phyloP scores from a whole-genome alignment of 495 filamentous ascomycete genomes.

The Choiromyces venosus region DNA sequence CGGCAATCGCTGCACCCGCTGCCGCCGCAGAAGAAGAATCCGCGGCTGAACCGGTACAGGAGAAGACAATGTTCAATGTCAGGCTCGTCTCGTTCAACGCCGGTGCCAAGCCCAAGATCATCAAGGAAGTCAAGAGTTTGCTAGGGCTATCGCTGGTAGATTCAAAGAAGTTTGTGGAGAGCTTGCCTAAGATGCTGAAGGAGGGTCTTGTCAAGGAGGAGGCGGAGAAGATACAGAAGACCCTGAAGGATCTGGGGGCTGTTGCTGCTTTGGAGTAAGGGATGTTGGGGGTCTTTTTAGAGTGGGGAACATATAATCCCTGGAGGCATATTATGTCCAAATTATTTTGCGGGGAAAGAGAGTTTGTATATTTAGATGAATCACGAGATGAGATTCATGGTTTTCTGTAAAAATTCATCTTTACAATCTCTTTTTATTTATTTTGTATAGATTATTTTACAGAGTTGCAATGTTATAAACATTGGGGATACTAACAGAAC shows the following conservation, averaged over 20 bases:
- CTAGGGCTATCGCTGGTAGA: conserved; percentile 93
- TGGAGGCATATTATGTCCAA: background rate
- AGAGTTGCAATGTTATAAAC: background rate
- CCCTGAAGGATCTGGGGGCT: conserved; percentile 85
- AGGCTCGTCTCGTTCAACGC: conserved; percentile 88
- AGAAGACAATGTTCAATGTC: conserved; percentile 96
- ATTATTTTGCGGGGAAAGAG: background rate
- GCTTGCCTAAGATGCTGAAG: conserved; percentile 95
- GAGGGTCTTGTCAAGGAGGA: conserved; percentile 97
- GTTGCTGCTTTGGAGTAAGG: conserved; percentile 82
- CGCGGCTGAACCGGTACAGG: conserved; percentile 71
- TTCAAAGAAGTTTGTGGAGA: conserved; percentile 99
- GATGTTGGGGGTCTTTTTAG: background rate
- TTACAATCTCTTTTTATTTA: background rate
- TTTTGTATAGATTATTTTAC: background rate
- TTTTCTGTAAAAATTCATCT: background rate
- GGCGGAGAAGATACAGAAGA: conserved; percentile 93
- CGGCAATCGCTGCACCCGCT: conserved; percentile 50
- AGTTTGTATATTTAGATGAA: background rate
- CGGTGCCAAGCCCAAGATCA: conserved; percentile 88
- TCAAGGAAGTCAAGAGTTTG: conserved; percentile 98
- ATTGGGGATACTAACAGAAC: background rate
- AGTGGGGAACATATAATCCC: background rate
- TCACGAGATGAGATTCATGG: background rate
- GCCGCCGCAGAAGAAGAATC: conserved; percentile 75